A percentile compares a stretch with the other conserved stretches of the same genome.
phyloP scores from a whole-genome alignment of 305 asterid species.

The Rubia tinctorum region DNA sequence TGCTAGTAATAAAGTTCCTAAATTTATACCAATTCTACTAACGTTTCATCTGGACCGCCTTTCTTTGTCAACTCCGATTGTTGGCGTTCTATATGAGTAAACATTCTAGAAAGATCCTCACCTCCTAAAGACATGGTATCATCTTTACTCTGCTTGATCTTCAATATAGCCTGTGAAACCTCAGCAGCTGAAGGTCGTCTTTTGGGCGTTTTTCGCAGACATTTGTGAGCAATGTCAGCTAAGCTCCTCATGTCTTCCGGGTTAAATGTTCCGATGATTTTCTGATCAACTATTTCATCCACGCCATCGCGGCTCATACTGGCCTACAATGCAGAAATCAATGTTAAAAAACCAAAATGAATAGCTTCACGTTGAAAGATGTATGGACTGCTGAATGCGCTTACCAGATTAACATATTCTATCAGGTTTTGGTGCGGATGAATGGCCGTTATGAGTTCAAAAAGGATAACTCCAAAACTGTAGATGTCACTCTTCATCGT shows the following conservation, averaged over 20 bases:
- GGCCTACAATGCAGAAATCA: conserved; percentile 46
- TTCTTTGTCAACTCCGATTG: conserved; percentile 66
- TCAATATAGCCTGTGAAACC: conserved; percentile 73
- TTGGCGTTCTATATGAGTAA: conserved; percentile 62
- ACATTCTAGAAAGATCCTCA: conserved; percentile 62
- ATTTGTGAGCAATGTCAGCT: conserved; percentile 68
- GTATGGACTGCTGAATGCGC: conserved; percentile 11
- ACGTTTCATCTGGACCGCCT: conserved; percentile 44
- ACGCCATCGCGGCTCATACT: conserved; percentile 87
- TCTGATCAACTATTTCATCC: conserved; percentile 82
- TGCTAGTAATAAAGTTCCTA: not conserved
- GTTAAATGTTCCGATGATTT: conserved; percentile 62
- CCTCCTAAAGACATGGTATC: conserved; percentile 63
- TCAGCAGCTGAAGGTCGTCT: conserved; percentile 87
- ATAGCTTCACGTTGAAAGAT: not conserved
- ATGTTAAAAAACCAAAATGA: conserved; percentile 10
- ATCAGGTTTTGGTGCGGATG: conserved; percentile 94
- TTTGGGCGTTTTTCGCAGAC: conserved; percentile 63
- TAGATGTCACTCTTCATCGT: conserved; percentile 90
- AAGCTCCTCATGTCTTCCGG: conserved; percentile 66
- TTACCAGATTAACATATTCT: conserved; percentile 96
- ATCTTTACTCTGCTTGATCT: conserved; percentile 68
- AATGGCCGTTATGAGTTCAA: conserved; percentile 96
- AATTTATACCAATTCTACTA: conserved; percentile 23
- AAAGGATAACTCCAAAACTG: conserved; percentile 92